These are phyloP conservation scores for Houttuynia cordata DNA, from an alignment of 164 flowering plant species.

Conservation along the genomic window DNA sequence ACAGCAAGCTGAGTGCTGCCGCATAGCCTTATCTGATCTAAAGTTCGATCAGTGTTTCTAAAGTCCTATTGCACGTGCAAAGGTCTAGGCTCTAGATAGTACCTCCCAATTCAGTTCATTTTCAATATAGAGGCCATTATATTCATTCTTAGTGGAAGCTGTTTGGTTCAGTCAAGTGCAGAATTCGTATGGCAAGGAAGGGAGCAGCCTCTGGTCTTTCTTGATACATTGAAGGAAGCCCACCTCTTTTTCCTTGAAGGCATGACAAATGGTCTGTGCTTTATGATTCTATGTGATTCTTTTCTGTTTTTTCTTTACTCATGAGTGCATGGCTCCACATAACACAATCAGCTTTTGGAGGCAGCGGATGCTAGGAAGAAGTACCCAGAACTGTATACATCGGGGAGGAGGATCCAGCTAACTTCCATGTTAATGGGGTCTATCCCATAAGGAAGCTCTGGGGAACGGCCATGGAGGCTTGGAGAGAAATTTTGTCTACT, in stretches of 20 bases:
- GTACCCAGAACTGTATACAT: slow-evolving; percentile 44
- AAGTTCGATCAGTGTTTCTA: slow-evolving; percentile 58
- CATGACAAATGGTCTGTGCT: slow-evolving; percentile 61
- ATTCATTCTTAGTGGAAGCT: slow-evolving; percentile 5
- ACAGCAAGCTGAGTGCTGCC: slow-evolving; percentile 59
- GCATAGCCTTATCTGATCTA: slow-evolving; percentile 33
- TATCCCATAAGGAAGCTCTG: slow-evolving; percentile 47
- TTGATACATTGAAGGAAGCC: slow-evolving; percentile 68
- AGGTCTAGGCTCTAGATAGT: slow-evolving; percentile 22
- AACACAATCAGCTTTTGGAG: slow-evolving; percentile 46
- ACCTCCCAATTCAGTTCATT: neutral
- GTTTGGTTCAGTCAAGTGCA: slow-evolving; percentile 48
- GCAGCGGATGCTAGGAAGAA: slow-evolving; percentile 66
- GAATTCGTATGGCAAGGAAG: slow-evolving; percentile 59
- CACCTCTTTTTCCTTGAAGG: slow-evolving; percentile 66
- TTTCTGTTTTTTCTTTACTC: slow-evolving; percentile 2
- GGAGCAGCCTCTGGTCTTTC: slow-evolving; percentile 50
- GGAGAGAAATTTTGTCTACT: slow-evolving; percentile 48
- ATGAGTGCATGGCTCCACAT: slow-evolving; percentile 10
- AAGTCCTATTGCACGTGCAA: slow-evolving; percentile 74
- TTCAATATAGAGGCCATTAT: neutral
- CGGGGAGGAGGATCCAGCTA: slow-evolving; percentile 71
- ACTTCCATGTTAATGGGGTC: slow-evolving; percentile 44
- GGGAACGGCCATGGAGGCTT: slow-evolving; percentile 48
- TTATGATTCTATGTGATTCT: neutral